Base-by-base conservation (phyloP, 2,329 filamentous ascomycete species). In the Talaromyces sp. region DNA sequence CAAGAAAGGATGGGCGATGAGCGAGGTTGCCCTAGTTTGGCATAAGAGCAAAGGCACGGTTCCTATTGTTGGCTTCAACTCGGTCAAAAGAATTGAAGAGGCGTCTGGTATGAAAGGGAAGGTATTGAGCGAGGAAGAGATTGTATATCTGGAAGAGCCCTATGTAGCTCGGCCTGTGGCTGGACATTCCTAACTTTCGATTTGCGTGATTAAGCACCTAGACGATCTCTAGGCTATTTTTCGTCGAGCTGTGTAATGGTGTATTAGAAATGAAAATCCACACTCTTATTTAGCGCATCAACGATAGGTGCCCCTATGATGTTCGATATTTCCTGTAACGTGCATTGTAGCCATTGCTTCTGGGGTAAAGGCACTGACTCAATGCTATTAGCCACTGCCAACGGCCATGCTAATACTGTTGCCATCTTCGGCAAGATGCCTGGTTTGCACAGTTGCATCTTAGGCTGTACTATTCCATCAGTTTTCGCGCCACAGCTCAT, bases 31-130 rank as follows among this genome's bases (percentile, higher is more conserved):
- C 14, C 63, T 77, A 28, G 69, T 72, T 0, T 79, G 78, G 64
- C 76, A 79, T 67, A 70, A 75, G 33, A 75, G 80, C 2, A 70
- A 57, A 54, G 55, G 60, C 5, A 40, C 78, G 0, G 78, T 75
- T 60, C 82, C 81, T 1, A 83, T 84, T 58, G 78, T 84, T 60
- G 82, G 82, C 1, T 82, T 84, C 66, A 80, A 76, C 56, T 80
- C 76, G 56, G 73, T 76, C 9, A 77, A 75, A 59, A 69, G 82
- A 50, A 77, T 84, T 62, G 82, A 84, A 18, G 81, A 83, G 68
- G 81, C 80, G 12, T 66, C 81, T 12, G 78, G 72, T 54, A 76
- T 75, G 1, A 73, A 73, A 60, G 79, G 76, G 3, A 80, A 82
- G 70, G 67, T 67, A 52, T 66, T 83, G 70, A 79, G 71, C 0